Percentiles rank a stretch among this genome's conserved stretches.
Evolutionary conservation across 495 filamentous ascomycete species (phyloP).

Genomic region (Hypoxylon perforatum): DNA sequence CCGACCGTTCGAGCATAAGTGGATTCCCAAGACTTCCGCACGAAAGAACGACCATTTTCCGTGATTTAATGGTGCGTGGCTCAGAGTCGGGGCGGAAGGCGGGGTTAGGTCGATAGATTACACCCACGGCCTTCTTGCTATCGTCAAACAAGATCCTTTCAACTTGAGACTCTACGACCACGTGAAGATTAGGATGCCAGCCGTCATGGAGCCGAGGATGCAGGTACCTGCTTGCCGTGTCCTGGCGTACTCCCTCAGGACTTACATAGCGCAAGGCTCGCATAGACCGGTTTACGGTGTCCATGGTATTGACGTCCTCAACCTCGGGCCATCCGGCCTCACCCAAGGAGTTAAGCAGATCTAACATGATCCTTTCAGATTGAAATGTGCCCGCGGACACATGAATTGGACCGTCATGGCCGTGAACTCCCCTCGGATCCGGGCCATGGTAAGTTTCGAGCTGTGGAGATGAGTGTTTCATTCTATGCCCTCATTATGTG

Average conservation of each 20-base stretch:
- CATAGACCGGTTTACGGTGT: conserved; percentile 34
- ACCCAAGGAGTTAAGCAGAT: conserved; percentile 52
- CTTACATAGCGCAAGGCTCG: conserved; percentile 37
- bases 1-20: conserved; percentile 63
- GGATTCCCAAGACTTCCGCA: conserved; percentile 59
- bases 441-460: conserved; percentile 59
- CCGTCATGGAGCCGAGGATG: conserved; percentile 56
- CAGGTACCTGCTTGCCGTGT: conserved; percentile 48
- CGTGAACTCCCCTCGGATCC: conserved; percentile 46
- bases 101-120: conserved; percentile 50
- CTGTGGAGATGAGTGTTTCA: conserved; percentile 27
- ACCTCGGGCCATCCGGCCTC: conserved; percentile 34
- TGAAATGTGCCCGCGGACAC: conserved; percentile 53
- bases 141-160: conserved; percentile 57
- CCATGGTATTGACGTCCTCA: conserved; percentile 36
- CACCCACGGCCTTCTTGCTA: conserved; percentile 50
- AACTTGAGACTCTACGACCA: conserved; percentile 62
- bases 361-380: conserved; percentile 12
- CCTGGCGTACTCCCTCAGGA: conserved; percentile 43
- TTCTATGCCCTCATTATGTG: background rate
- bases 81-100: background rate
- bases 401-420: conserved; percentile 59
- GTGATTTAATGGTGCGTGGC: background rate
- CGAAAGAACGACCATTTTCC: conserved; percentile 56
- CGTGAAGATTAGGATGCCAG: conserved; percentile 60